A percentile compares a stretch with the other conserved stretches of the same genome.
Evolutionary conservation across 2,329 filamentous ascomycete genomes (phyloP).

Genomic region (Clonostachys sp.): DNA sequence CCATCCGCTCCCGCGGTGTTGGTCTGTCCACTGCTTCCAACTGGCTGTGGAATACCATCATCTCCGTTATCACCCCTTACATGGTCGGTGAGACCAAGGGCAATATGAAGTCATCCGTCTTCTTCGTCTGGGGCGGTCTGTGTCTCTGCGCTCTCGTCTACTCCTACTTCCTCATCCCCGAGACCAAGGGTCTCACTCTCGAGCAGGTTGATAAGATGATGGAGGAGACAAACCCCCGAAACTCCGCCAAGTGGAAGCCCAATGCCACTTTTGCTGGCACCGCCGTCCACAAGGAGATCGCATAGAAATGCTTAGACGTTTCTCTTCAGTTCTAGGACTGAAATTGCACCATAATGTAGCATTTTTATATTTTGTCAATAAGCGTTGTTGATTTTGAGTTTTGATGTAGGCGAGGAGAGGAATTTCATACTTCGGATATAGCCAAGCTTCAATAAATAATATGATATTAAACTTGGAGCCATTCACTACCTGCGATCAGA

Average conservation of each 20-base stretch:
- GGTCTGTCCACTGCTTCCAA: conserved; percentile 52
- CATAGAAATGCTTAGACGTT: too few relatives aligned
- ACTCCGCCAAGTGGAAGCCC: conserved; percentile 45
- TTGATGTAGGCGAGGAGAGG: too few relatives aligned
- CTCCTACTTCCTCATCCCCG: conserved; percentile 76
- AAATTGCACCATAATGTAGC: too few relatives aligned
- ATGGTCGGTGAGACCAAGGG: conserved; percentile 68
- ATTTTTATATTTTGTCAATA: too few relatives aligned
- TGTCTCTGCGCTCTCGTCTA: conserved; percentile 70
- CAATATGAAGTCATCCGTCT: conserved; percentile 70
- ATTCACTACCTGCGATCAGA: too few relatives aligned
- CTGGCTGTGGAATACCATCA: conserved; percentile 73
- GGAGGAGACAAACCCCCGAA: conserved; percentile 51
- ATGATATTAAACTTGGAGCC: too few relatives aligned
- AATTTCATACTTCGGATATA: too few relatives aligned
- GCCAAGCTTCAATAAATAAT: too few relatives aligned
- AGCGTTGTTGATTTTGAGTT: too few relatives aligned
- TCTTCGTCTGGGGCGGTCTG: conserved; percentile 72
- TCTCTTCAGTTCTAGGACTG: too few relatives aligned
- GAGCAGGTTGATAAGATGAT: conserved; percentile 83
- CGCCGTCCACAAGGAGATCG: too few relatives aligned
- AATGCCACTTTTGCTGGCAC: not conserved
- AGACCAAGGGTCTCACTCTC: conserved; percentile 81
- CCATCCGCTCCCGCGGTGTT: conserved; percentile 54
- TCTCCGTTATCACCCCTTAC: conserved; percentile 76